phyloP scores from a whole-genome alignment of 129 eudicot genomes.

The Kitagawia praeruptora region DNA sequence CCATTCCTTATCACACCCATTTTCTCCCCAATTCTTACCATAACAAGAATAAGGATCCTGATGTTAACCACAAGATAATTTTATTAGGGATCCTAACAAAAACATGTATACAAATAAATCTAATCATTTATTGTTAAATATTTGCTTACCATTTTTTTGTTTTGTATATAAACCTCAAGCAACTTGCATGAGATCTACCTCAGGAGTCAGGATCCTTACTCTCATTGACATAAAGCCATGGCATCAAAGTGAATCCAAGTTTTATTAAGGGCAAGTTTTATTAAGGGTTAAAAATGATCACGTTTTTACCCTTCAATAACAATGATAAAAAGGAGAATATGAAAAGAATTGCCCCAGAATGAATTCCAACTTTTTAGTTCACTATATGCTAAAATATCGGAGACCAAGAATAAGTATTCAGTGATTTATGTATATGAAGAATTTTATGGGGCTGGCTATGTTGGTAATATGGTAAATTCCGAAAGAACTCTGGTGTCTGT shows the following conservation, averaged over 20 bases:
- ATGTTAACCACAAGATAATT: no score
- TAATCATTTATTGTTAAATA: no score
- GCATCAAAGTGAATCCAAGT: constrained; percentile 1
- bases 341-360: not conserved
- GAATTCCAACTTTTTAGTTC: not conserved
- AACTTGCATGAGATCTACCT: no score
- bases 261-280: not conserved
- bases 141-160: no score
- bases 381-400: not conserved
- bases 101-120: no score
- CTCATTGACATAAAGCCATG: not conserved
- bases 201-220: no score
- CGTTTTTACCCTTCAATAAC: not conserved
- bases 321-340: not conserved
- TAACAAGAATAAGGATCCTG: no score
- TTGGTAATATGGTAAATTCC: not conserved
- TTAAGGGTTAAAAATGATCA: not conserved
- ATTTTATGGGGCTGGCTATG: not conserved
- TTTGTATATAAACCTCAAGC: no score
- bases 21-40: no score
- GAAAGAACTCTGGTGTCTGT: not conserved
- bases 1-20: no score
- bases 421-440: not conserved
- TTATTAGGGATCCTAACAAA: no score
- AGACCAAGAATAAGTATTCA: not conserved